Evolutionary conservation across 139 green algal species (phyloP), one percentile per base, ranked within the genome.

Genomic region (Ostreobium quekettii): DNA sequence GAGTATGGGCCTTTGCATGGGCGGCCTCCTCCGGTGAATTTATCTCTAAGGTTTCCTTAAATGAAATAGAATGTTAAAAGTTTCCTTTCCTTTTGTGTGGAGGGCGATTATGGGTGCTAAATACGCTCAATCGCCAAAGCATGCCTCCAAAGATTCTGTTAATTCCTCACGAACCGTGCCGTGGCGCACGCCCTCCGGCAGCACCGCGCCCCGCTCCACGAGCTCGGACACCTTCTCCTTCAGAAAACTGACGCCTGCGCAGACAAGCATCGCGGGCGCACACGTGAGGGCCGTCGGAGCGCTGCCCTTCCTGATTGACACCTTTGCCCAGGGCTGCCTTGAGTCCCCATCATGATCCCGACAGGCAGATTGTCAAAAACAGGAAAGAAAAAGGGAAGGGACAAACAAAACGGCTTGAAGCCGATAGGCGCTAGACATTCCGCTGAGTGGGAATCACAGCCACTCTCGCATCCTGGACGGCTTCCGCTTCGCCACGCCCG

Each of bases 201-300:
- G 26, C 6, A 11, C 7, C 15, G 33, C 49, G 7, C 6, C 7
- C 31, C 8, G 31, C 7, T 62, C 8, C 26, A 37, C 49, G 15
- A 62, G 33, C 33, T 62, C 49, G 6, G 33, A 22, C 6, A 62
- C 7, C 49, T 62, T 62, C 15, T 62, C 49, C 15, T 62, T 66
- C 15, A 66, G 29, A 66, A 66, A 66, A 7, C 24, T 7, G 8
- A 66, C 15, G 6, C 59, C 29, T 39, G n/a, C n/a, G n/a, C n/a
- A n/a, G n/a, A n/a, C n/a, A n/a, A n/a, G n/a, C n/a, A n/a, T n/a
- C n/a, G n/a, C n/a, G n/a, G n/a, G n/a, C n/a, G n/a, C n/a, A n/a
- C n/a, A n/a, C n/a, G n/a, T n/a, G n/a, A n/a, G n/a, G n/a, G n/a
- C n/a, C n/a, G n/a, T n/a, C n/a, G n/a, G n/a, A n/a, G n/a, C n/a